Percentiles rank a stretch among this genome's conserved stretches.
Evolutionary conservation across 2,329 filamentous ascomycete species (phyloP).

Genomic region (Cryphonectria parasitica): DNA sequence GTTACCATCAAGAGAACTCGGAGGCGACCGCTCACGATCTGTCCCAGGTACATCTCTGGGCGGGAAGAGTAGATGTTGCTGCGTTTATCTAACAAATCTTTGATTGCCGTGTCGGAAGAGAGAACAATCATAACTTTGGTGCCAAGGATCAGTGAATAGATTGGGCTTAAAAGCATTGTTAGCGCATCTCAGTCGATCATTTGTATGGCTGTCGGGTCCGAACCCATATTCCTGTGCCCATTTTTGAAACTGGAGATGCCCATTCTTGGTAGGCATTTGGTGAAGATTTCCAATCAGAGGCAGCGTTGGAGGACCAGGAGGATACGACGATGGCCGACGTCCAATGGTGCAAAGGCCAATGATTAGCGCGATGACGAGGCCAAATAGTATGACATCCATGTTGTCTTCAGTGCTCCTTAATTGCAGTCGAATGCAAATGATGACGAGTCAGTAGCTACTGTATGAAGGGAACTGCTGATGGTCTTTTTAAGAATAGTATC

Average conservation of each 20-base stretch:
- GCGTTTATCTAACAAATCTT: conserved; percentile 55
- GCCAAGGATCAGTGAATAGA: conserved; percentile 56
- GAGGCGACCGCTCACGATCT: background rate
- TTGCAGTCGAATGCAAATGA: background rate
- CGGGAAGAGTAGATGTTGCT: conserved; percentile 54
- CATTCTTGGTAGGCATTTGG: conserved; percentile 47
- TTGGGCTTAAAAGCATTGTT: conserved; percentile 8
- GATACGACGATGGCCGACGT: conserved; percentile 38
- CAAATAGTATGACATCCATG: background rate
- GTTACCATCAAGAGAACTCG: conserved; percentile 21
- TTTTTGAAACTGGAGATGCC: conserved; percentile 52
- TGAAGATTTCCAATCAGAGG: conserved; percentile 58
- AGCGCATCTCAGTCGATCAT: conserved; percentile 27
- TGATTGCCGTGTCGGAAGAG: conserved; percentile 48
- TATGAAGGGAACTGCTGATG: too few species aligned
- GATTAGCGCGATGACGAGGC: background rate
- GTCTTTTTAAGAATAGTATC: too few species aligned
- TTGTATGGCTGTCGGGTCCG: background rate
- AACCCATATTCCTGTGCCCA: conserved; percentile 54
- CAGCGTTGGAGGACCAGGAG: conserved; percentile 55
- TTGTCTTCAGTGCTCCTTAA: background rate
- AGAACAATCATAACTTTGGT: conserved; percentile 52
- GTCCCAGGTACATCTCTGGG: conserved; percentile 30
- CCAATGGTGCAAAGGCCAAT: conserved; percentile 30
- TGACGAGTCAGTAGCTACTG: too few species aligned